Evolutionary conservation across 805 yeast species (phyloP).

Genomic region (Candida manassasensis): DNA sequence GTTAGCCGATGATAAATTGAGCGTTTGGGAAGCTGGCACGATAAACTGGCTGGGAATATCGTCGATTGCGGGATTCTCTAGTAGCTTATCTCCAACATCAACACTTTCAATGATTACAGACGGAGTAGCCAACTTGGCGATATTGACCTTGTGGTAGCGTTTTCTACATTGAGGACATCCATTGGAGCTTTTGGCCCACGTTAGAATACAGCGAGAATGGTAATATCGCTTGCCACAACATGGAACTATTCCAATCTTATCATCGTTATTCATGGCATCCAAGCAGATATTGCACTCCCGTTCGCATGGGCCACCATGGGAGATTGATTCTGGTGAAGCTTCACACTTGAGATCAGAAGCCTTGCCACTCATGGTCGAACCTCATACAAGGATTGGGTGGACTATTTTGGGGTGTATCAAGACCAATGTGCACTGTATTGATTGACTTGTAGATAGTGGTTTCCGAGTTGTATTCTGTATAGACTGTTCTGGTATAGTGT

Average conservation of each 20-base stretch:
- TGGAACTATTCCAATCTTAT: slow-evolving; percentile 21
- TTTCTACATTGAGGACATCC: slow-evolving; percentile 61
- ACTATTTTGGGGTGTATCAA: too few species aligned
- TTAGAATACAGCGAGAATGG: slow-evolving; percentile 52
- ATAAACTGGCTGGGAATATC: slow-evolving; percentile 34
- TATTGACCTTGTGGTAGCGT: slow-evolving; percentile 35
- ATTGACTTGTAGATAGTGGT: too few species aligned
- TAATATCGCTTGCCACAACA: slow-evolving; percentile 49
- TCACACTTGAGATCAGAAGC: too few species aligned
- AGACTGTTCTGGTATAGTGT: too few species aligned
- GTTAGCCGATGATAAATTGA: background rate
- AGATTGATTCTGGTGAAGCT: too few species aligned
- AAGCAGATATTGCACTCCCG: slow-evolving; percentile 63
- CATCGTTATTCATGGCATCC: slow-evolving; percentile 20
- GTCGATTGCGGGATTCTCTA: slow-evolving; percentile 33
- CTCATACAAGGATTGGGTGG: too few species aligned
- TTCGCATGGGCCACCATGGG: slow-evolving; percentile 8
- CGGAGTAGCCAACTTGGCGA: slow-evolving; percentile 15
- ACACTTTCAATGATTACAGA: slow-evolving; percentile 7
- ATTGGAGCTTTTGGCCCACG: slow-evolving; percentile 55
- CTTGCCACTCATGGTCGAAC: too few species aligned
- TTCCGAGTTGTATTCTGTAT: too few species aligned
- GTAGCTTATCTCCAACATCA: slow-evolving; percentile 26
- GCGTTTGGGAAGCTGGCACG: background rate
- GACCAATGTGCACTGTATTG: too few species aligned